Evolutionary conservation across 495 filamentous ascomycete genomes (phyloP).

Genomic region (Symbiotaphrina buchneri): DNA sequence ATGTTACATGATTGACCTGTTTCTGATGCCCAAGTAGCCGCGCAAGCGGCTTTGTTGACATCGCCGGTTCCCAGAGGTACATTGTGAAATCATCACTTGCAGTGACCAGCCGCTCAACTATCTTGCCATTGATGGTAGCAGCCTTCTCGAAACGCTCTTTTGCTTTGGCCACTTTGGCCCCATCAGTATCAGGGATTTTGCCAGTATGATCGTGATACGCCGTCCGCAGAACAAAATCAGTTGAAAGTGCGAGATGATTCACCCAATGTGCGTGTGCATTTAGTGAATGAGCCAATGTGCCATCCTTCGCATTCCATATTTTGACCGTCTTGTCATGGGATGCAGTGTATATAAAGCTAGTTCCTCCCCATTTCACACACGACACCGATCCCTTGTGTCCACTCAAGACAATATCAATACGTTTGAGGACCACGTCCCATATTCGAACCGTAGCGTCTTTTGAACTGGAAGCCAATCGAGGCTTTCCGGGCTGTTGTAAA

Average conservation of each 20-base stretch:
- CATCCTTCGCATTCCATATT: constrained; percentile 65
- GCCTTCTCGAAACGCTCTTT: constrained; percentile 73
- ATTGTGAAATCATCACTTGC: constrained; percentile 93
- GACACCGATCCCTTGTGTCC: constrained; percentile 77
- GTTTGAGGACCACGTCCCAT: constrained; percentile 62
- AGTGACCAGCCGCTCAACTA: constrained; percentile 71
- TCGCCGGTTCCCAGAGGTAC: constrained; percentile 80
- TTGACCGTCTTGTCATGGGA: constrained; percentile 92
- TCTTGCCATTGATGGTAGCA: constrained; percentile 52
- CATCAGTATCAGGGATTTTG: constrained; percentile 38
- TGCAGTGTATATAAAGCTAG: constrained; percentile 61
- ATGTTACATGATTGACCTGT: constrained; percentile 84
- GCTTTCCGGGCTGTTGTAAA: constrained; percentile 45
- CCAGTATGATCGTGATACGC: constrained; percentile 72
- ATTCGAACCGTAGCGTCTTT: constrained; percentile 81
- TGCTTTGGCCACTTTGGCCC: constrained; percentile 53
- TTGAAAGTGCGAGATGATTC: constrained; percentile 88
- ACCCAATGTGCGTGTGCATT: constrained; percentile 82
- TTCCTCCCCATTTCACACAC: constrained; percentile 89
- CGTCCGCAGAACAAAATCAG: constrained; percentile 75
- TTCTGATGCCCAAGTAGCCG: constrained; percentile 86
- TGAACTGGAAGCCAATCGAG: constrained; percentile 66
- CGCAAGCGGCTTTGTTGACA: constrained; percentile 62
- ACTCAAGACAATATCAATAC: constrained; percentile 58
- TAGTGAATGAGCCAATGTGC: constrained; percentile 57